Percentiles rank a stretch among this genome's conserved stretches.
phyloP scores from a whole-genome alignment of 1,139 yeast species.

The Martiniozyma asiatica region DNA sequence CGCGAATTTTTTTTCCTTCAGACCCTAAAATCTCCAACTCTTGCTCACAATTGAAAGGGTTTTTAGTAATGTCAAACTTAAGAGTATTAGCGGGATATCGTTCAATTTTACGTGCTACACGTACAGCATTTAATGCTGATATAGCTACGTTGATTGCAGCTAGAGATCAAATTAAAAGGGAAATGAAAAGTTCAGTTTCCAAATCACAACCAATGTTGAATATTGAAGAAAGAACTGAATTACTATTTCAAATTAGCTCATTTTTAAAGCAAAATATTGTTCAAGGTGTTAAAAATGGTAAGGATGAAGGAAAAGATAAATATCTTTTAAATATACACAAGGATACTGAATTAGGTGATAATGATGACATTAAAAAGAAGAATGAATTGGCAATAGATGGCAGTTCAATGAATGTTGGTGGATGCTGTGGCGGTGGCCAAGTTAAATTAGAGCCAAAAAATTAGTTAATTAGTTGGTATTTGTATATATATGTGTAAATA shows the following conservation, averaged over 20 bases:
- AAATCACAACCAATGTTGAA: conserved; percentile 39
- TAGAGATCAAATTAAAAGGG: conserved; percentile 41
- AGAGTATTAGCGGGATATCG: conserved; percentile 44
- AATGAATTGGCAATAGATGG: conserved; percentile 21
- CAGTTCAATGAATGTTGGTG: conserved; percentile 21
- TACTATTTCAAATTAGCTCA: conserved; percentile 56
- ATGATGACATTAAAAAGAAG: conserved; percentile 41
- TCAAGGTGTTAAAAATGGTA: conserved; percentile 54
- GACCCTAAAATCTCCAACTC: too few species aligned
- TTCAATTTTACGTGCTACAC: conserved; percentile 54
- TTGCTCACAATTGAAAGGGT: too few species aligned
- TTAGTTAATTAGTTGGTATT: neutral
- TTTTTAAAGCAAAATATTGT: conserved; percentile 68
- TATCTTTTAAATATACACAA: conserved; percentile 59
- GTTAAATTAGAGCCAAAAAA: conserved; percentile 11
- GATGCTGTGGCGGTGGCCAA: conserved; percentile 36
- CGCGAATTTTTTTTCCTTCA: too few species aligned
- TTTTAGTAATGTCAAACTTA: conserved; percentile 4
- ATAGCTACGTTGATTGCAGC: conserved; percentile 45
- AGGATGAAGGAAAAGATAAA: conserved; percentile 32
- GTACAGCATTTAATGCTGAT: conserved; percentile 54
- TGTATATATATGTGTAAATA: too few species aligned
- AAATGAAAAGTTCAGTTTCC: conserved; percentile 18
- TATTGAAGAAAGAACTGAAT: conserved; percentile 40
- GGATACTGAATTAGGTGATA: conserved; percentile 84